These are phyloP conservation scores for Periconia sp. DNA, from an alignment of 2,329 filamentous ascomycete genomes.

Conservation along the genomic window DNA sequence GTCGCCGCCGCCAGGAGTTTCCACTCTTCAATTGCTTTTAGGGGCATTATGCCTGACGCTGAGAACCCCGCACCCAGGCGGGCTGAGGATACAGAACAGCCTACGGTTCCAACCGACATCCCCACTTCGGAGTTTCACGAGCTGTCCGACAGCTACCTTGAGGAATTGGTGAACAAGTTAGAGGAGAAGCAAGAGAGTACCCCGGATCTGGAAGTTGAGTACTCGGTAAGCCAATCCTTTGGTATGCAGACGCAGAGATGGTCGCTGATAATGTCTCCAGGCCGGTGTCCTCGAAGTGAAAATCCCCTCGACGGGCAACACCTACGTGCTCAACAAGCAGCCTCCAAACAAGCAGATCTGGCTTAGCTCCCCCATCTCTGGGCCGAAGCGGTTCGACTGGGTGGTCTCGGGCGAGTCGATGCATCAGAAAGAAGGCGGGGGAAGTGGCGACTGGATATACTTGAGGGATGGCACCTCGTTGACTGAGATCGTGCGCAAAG, in stretches of 20 bases:
- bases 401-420: constrained; percentile 75
- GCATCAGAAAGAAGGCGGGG: constrained; percentile 79
- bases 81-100: constrained; percentile 40
- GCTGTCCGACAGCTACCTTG: constrained; percentile 76
- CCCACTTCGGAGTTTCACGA: constrained; percentile 76
- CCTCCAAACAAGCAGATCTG: constrained; percentile 97
- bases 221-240: constrained; percentile 68
- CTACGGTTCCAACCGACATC: constrained; percentile 67
- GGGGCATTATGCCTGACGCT: constrained; percentile 54
- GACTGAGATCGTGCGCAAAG: constrained; percentile 72
- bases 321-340: constrained; percentile 97
- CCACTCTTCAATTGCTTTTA: constrained; percentile 28
- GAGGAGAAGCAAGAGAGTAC: constrained; percentile 77
- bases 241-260: background rate
- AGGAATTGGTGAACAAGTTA: constrained; percentile 62
- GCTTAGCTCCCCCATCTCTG: constrained; percentile 89
- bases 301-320: constrained; percentile 69
- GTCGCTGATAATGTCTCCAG: constrained; percentile 57
- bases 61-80: constrained; percentile 47
- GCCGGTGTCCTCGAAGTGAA: constrained; percentile 83
- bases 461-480: constrained; percentile 80
- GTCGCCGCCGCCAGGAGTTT: constrained; percentile 19
- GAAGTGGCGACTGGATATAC: constrained; percentile 83
- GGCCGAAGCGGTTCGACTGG: constrained; percentile 95
- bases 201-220: constrained; percentile 86